Percentiles rank a stretch among this genome's conserved stretches.
phyloP scores from a whole-genome alignment of 1,139 yeast genomes.

The Geotrichum histeridarum region DNA sequence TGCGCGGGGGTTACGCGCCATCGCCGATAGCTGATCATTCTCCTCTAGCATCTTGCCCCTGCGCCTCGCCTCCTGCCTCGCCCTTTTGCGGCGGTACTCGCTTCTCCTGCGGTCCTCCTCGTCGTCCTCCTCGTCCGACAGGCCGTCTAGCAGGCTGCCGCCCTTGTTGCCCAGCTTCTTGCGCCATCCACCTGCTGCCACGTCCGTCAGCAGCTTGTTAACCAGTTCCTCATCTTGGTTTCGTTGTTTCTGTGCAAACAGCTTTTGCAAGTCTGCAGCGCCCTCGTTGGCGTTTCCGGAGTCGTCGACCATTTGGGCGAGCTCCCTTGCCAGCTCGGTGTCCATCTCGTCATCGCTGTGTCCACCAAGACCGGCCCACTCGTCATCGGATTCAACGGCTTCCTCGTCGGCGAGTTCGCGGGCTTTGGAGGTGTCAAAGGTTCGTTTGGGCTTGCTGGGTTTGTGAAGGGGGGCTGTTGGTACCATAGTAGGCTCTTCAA shows the following conservation, averaged over 20 bases:
- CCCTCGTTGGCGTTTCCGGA: slow-evolving; percentile 47
- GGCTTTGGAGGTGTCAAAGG: slow-evolving; percentile 39
- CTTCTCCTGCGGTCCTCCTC: slow-evolving; percentile 39
- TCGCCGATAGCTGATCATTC: slow-evolving; percentile 47
- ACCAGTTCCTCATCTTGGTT: slow-evolving; percentile 66
- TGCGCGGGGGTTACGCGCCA: slow-evolving; percentile 54
- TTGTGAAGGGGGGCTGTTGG: not conserved
- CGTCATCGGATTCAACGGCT: slow-evolving; percentile 96
- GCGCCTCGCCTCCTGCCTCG: slow-evolving; percentile 50
- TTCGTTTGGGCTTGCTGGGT: slow-evolving; percentile 1
- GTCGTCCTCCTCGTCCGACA: slow-evolving; percentile 61
- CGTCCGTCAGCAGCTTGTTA: slow-evolving; percentile 70
- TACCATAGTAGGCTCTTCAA: not conserved
- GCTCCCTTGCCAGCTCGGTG: slow-evolving; percentile 47
- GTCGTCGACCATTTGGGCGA: slow-evolving; percentile 80
- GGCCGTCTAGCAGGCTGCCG: slow-evolving; percentile 55
- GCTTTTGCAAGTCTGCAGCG: slow-evolving; percentile 55
- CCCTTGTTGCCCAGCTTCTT: slow-evolving; percentile 54
- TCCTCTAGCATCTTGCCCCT: slow-evolving; percentile 54
- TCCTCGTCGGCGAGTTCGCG: slow-evolving; percentile 72
- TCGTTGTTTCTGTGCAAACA: slow-evolving; percentile 63
- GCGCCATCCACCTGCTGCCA: slow-evolving; percentile 74
- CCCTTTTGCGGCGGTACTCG: slow-evolving; percentile 40
- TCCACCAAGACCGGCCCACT: slow-evolving; percentile 90
- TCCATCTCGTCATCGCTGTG: slow-evolving; percentile 56